Percentiles rank a stretch among this genome's conserved stretches.
Evolutionary conservation across 2,329 filamentous ascomycete species (phyloP).

Genomic region (Fusarium pseudograminearum): DNA sequence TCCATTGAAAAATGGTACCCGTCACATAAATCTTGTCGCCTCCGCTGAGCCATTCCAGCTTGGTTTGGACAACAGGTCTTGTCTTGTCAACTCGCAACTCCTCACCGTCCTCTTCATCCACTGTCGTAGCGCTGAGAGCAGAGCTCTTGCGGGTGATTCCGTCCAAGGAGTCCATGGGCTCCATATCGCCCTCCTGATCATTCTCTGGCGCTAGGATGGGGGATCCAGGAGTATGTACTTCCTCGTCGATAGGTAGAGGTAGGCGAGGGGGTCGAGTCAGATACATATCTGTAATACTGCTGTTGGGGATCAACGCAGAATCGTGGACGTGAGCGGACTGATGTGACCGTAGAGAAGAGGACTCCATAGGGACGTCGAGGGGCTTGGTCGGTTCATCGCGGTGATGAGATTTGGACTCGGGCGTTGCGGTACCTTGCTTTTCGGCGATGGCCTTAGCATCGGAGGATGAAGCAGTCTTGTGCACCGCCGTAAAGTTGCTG

Average conservation of each 20-base stretch:
- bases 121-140: slow-evolving; percentile 69
- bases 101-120: slow-evolving; percentile 83
- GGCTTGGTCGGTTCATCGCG: slow-evolving; percentile 64
- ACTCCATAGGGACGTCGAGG: slow-evolving; percentile 66
- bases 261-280: slow-evolving; percentile 83
- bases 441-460: slow-evolving; percentile 28
- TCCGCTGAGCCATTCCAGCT: slow-evolving; percentile 84
- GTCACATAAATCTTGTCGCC: slow-evolving; percentile 96
- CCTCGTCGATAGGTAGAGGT: slow-evolving; percentile 93
- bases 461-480: slow-evolving; percentile 42
- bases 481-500: slow-evolving; percentile 50
- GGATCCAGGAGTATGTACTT: slow-evolving; percentile 88
- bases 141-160: slow-evolving; percentile 67
- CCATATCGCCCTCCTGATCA: slow-evolving; percentile 63
- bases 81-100: slow-evolving; percentile 81
- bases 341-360: slow-evolving; percentile 55
- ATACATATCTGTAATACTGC: slow-evolving; percentile 73
- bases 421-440: slow-evolving; percentile 22
- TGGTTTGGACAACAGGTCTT: slow-evolving; percentile 82
- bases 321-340: slow-evolving; percentile 54
- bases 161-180: slow-evolving; percentile 63
- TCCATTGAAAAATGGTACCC: slow-evolving; percentile 97
- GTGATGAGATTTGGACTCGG: slow-evolving; percentile 22
- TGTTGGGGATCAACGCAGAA: slow-evolving; percentile 61
- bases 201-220: slow-evolving; percentile 84